Evolutionary conservation across 2,329 filamentous ascomycete genomes (phyloP), one percentile per base, ranked within the genome.

Genomic region (Epichloe gansuensis): DNA sequence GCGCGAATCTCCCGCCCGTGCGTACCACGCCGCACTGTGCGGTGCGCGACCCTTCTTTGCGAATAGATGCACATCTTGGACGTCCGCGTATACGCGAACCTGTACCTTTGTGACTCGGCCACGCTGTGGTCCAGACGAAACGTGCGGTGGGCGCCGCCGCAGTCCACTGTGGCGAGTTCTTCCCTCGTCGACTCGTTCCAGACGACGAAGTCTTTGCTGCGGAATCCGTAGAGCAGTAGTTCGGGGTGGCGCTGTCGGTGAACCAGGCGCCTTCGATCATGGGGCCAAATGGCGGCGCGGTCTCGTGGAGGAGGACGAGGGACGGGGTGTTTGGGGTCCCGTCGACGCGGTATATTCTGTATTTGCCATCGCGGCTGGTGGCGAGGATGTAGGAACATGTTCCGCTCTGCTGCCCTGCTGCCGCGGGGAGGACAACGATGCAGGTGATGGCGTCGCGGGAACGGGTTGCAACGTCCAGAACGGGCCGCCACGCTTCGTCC

Each of bases 1-100:
- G 61, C 86, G 75, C 65, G 72, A 59, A 97, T 86, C 67, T 98
- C 93, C 52, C 93, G 76, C 0, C 93, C 93, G 66, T 98, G 93
- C 0, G 81, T 81, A 6, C 93, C 91, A 0, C 69, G 59, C 57
- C 84, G 82, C 12, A 95, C 63, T 69, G 79, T 58, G 63, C 72
- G 61, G 54, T 72, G 66, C 2, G 63, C 54, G 2, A 65, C 58
- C 7, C 53, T 62, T 3, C 59, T 55, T 58, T 78, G 74, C 15
- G 70, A 71, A 62, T 73, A 73, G n/a, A 79, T 60, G 49, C 68
- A 69, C 48, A 78, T 67, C 53, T 67, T 69, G 3, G 81, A 79
- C 5, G 82, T 81, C 65, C 88, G 84, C 3, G 85, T 91, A 77
- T 87, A 96, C 0, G 87, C 76, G 54, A 95, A 82, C 25, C 73